Base-by-base conservation (phyloP, 1,284 basidiomycete species). In the Leccinum subspadiceum region DNA sequence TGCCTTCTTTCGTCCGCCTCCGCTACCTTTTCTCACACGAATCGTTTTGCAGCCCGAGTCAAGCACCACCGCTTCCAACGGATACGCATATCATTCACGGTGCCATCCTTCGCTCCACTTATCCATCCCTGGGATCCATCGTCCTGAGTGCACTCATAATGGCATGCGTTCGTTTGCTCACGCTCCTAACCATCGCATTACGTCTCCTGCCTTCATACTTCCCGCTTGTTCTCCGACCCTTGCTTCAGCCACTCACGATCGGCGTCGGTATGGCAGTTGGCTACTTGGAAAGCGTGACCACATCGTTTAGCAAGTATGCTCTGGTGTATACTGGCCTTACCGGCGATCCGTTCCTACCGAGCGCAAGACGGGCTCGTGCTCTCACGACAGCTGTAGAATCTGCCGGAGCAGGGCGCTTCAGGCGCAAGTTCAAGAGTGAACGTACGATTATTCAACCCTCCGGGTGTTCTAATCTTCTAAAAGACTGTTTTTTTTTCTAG, bases 261-360 rank as follows among this genome's bases (percentile, higher is more conserved):
- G 80, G 70, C 51, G 72, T 70, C 24, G 67, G 77, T 2, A 77
- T 84, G 70, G 76, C 77, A 1, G 81, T 85, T 1, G 76, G 79
- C 1, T 85, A 81, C 62, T 71, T 86, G 51, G 88, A 91, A 58
- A 82, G 78, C 10, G 76, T 85, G 15, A 85, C 90, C 1, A 86
- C 85, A 39, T 85, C 88, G n/a, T 77, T 95, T 55, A 93, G 92
- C 76, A 85, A 85, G 46, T 90, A 93, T 67, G 92, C 91, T 12
- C 79, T 96, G 33, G 83, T 94, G 9, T 96, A 96, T 71, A 84
- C 86, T 1, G 94, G 94, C 0, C 78, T 97, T 61, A 95, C 92
- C 0, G 94, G 94, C 0, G 89, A 92, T 57, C 80, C 86, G 1
- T 96, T 96, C 74, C 89, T 92, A 80, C 81, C 82, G 6, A 87